Base-by-base conservation (phyloP, 371 early-diverging fungal genomes). In the Coemansia sp. region DNA sequence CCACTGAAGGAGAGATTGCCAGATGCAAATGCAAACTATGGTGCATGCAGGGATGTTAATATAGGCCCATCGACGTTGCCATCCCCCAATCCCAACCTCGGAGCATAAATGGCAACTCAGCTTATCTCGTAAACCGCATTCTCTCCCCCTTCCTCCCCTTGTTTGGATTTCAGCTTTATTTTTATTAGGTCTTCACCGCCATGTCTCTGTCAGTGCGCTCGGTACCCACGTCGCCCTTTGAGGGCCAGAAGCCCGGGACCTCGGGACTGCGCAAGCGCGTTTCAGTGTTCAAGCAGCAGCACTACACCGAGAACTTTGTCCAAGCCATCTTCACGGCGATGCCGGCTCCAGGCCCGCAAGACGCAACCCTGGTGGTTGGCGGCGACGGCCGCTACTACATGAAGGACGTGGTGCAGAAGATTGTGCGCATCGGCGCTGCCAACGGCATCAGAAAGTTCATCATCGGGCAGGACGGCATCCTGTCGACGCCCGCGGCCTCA, bases 401-500 rank as follows among this genome's bases (percentile, higher is more conserved):
- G 48, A 81, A 88, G 61, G 91, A 94, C 47, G 94, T 91, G 12
- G 83, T 94, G 54, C 93, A 95, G 72, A 88, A 86, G 75, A 97
- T 97, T 79, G 87, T 94, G 53, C 82, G 84, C 49, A 72, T 94
- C 52, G 90, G 91, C 64, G 94, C 92, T 14, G 97, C 86, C 53
- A 94, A 94, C 79, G 85, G 85, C 76, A 93, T 93, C 83, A 65
- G 85, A 33, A 90, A 90, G 70, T 84, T 98, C 62, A 90, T 95
- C 59, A 88, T 98, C 57, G 98, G 95, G 48, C 89, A 88, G 62
- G 81, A 95, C 77, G 94, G 95, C 59, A 96, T 98, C 64, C 80
- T 98, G 44, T 95, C 96, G 6, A 98, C 98, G 5, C 97, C 97
- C n/a, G 97, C 97, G 40, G 95, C 89, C 5, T 97, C 97, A 18